Conservation (phyloP, 23 red algal species). For the Agarophyton chilense region DNA sequence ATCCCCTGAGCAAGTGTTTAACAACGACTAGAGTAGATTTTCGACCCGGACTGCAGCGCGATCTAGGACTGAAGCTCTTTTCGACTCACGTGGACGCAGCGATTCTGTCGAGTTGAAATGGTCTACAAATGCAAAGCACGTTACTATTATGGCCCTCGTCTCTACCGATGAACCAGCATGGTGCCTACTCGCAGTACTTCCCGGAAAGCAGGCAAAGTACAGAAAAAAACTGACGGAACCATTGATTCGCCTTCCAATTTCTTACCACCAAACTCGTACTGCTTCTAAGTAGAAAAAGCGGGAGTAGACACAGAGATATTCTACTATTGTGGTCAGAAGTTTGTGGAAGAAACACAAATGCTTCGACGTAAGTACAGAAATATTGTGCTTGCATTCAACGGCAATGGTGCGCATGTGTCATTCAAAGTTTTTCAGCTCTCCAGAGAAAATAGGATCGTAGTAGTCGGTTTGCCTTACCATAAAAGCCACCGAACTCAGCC, state of each 20-base stretch:
- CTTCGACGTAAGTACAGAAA: neutral
- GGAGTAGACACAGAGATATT: neutral
- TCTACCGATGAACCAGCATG: neutral
- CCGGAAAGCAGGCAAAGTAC: neutral
- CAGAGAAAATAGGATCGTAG: neutral
- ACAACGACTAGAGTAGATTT: neutral
- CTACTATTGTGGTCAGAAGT: neutral
- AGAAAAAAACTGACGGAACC: neutral
- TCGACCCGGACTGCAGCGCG: neutral
- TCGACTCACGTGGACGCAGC: neutral
- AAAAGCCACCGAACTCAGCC: neutral
- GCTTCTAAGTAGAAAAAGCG: neutral
- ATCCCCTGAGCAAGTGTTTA: neutral
- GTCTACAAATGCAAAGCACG: neutral
- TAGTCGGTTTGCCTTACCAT: neutral
- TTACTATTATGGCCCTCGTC: slow-evolving; percentile 5
- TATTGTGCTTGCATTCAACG: neutral
- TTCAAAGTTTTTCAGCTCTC: neutral
- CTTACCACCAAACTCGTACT: neutral
- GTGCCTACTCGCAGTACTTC: neutral
- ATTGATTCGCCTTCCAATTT: neutral
- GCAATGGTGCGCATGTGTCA: neutral
- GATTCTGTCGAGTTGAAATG: neutral
- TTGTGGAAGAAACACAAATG: neutral
- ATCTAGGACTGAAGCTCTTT: neutral